Evolutionary conservation across 768 basidiomycete species (phyloP), one percentile per base, ranked within the genome.

Genomic region (Brasilioporus rufonigricans): DNA sequence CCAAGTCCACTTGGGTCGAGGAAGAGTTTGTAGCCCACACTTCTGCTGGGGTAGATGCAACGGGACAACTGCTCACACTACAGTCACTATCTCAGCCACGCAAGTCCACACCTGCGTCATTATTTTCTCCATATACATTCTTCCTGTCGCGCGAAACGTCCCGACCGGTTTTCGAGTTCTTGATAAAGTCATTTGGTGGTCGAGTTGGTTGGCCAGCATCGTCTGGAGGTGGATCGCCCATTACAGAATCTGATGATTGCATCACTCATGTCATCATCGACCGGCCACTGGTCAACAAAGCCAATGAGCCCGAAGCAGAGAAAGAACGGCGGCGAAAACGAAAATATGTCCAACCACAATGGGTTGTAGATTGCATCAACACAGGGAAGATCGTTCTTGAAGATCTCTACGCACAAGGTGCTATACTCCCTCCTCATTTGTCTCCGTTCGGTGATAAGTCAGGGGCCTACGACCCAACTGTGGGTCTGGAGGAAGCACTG

Each of bases 261-360:
- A 94, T 99, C 63, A 98, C 97, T 1, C 97, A 98, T 73, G 86
- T 98, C 58, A 85, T 99, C 63, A 87, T 97, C 63, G 97, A 99
- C 69, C 81, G 97, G 41, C 96, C 97, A 2, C 58, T 83, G 32
- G 72, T 79, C 12, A 75, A 75, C 57, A 75, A 71, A 58, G 48
- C 65, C 24, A 71, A 78, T 50, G 86, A 84, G 64, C 78, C 80
- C 1, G 60, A 75, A 16, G 82, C 81, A 49, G 82, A 87, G 60
- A 79, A 81, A 61, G 83, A 86, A 61, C 76, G 80, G 40, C 78
- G 84, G 35, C 73, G 78, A 41, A 82, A 83, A 68, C 81, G 93
- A 64, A 93, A 91, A 66, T 92, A 89, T 70, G 81, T 98, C 18
- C 97, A 98, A 71, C 97, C 97, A 12, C 96, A 98, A 71, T 98